Percentiles rank a stretch among this genome's conserved stretches.
Evolutionary conservation across 179 eudicot genomes (phyloP).

Genomic region (Corrigiola litoralis): DNA sequence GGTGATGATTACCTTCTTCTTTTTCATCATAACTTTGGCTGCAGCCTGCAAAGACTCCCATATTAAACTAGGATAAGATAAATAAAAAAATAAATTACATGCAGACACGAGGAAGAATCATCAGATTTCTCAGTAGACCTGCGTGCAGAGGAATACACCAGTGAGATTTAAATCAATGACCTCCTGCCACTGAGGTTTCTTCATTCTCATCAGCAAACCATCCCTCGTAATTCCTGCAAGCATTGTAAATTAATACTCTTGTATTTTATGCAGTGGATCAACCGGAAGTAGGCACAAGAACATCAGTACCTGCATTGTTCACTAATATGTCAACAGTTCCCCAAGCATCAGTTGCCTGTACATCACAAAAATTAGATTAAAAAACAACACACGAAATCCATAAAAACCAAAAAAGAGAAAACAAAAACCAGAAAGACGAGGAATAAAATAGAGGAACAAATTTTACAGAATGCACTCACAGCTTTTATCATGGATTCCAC

Average conservation of each 20-base stretch:
- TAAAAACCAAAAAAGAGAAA: neutral
- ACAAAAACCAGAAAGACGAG: neutral
- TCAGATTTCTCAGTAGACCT: slow-evolving; percentile 37
- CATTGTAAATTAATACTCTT: neutral
- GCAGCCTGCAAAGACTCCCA: slow-evolving; percentile 61
- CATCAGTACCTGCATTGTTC: slow-evolving; percentile 79
- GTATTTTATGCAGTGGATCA: neutral
- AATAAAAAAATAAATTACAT: neutral
- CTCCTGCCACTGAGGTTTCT: slow-evolving; percentile 81
- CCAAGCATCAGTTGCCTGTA: slow-evolving; percentile 90
- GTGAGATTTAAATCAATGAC: slow-evolving; percentile 94
- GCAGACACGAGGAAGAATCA: neutral
- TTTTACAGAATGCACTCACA: slow-evolving; percentile 38
- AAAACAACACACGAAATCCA: neutral
- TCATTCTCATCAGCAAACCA: slow-evolving; percentile 91
- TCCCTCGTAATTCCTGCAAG: slow-evolving; percentile 86
- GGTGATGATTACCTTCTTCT: slow-evolving; percentile 58
- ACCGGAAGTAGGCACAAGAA: slow-evolving; percentile 1
- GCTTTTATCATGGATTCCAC: slow-evolving; percentile 94
- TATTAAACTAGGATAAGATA: neutral
- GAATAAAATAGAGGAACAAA: neutral
- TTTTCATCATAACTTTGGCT: slow-evolving; percentile 81
- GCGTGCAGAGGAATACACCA: slow-evolving; percentile 89
- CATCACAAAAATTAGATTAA: neutral
- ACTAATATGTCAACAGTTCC: slow-evolving; percentile 88